Evolutionary conservation across 768 basidiomycete species (phyloP).

Genomic region (Kwoniella mangroviensis): DNA sequence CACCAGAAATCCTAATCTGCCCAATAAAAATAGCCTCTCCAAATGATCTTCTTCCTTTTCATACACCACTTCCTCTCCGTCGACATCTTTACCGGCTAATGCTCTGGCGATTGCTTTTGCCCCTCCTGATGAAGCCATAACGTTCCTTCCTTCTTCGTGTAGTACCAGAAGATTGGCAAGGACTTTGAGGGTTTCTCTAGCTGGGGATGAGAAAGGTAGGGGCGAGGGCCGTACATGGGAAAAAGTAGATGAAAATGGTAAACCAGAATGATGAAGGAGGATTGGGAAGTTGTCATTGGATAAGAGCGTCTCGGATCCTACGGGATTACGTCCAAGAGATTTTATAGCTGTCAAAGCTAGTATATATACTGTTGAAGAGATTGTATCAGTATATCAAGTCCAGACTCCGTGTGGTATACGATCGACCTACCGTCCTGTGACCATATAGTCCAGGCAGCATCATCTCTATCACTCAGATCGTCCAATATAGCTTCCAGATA

Average conservation of each 20-base stretch:
- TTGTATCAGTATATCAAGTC: conserved; percentile 8
- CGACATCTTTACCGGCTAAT: conserved; percentile 27
- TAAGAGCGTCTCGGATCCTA: conserved; percentile 68
- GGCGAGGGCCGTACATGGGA: conserved; percentile 23
- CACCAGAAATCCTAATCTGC: conserved; percentile 43
- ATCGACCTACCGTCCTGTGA: conserved; percentile 64
- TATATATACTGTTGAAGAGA: conserved; percentile 65
- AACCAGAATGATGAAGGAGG: conserved; percentile 39
- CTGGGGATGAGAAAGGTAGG: conserved; percentile 14
- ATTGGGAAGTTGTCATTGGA: conserved; percentile 59
- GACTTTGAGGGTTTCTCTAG: conserved; percentile 52
- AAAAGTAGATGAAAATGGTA: conserved; percentile 26
- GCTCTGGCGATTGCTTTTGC: conserved; percentile 34
- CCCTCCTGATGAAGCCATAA: conserved; percentile 32
- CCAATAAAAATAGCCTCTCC: conserved; percentile 47
- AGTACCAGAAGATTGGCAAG: conserved; percentile 73
- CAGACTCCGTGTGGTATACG: conserved; percentile 1
- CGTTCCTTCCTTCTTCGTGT: conserved; percentile 29
- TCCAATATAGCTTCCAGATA: conserved; percentile 67
- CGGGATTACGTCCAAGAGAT: conserved; percentile 71
- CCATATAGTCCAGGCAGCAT: conserved; percentile 62
- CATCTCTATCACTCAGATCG: conserved; percentile 63
- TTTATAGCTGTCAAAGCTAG: conserved; percentile 74
- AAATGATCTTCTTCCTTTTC: conserved; percentile 19
- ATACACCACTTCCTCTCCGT: conserved; percentile 3